These are phyloP conservation scores for Albophoma yamanashiensis DNA, from an alignment of 2,329 filamentous ascomycete genomes.

Conservation along the genomic window DNA sequence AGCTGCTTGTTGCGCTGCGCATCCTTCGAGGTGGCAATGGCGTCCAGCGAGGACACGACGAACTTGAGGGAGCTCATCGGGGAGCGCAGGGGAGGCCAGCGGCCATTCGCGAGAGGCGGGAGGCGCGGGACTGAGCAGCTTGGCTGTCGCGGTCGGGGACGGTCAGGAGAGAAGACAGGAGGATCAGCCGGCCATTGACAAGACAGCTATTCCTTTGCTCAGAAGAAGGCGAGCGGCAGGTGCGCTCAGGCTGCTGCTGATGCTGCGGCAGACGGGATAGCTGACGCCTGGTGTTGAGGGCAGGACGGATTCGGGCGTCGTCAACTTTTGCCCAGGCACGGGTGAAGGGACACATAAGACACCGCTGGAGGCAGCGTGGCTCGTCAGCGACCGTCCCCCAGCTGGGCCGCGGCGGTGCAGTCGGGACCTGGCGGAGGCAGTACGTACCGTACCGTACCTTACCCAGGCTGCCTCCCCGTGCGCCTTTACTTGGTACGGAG, in stretches of 20 bases:
- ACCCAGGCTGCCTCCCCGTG: no score
- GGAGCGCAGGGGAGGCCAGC: conserved; percentile 31
- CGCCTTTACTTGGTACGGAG: no score
- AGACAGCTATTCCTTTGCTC: background rate
- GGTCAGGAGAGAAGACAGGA: background rate
- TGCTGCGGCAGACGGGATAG: background rate
- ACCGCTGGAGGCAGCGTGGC: background rate
- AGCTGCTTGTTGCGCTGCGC: conserved; percentile 79
- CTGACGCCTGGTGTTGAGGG: background rate
- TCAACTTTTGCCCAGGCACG: background rate
- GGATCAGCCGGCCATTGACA: background rate
- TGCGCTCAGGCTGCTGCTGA: background rate
- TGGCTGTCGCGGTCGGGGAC: background rate
- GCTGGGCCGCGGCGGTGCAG: background rate
- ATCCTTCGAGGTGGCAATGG: conserved; percentile 85
- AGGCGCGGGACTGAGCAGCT: background rate
- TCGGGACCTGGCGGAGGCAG: background rate
- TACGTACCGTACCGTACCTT: background rate
- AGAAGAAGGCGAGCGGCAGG: background rate
- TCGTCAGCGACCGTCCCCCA: background rate
- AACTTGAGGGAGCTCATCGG: conserved; percentile 93
- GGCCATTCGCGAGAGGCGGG: conserved; percentile 30
- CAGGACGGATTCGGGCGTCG: background rate
- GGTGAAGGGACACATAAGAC: background rate
- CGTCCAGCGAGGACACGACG: conserved; percentile 85